Base-by-base conservation (phyloP, 2,329 filamentous ascomycete genomes). In the Trichoderma sp. region DNA sequence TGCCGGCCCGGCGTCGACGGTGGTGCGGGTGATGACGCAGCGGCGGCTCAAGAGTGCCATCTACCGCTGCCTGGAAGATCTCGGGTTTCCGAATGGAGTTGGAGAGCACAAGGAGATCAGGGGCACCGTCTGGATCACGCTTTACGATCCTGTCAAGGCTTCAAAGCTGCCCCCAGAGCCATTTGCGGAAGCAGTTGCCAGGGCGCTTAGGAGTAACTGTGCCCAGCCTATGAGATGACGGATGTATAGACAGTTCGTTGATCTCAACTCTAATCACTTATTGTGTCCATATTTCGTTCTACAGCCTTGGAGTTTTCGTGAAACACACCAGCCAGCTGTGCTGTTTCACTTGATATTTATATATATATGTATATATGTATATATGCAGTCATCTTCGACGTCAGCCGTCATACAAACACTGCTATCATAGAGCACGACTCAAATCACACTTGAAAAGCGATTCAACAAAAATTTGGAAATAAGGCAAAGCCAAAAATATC, bases 1-100 rank as follows among this genome's bases (percentile, higher is more conserved):
- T 13, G 68, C 68, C 3, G 70, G 63, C 11, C 59, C 61, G 10
- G 56, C 56, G 1, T 69, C 71, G 7, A 19, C 37, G 16, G 72
- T 80, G 4, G 76, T 80, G 29, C 74, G 74, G 35, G 71, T 64
- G 24, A 62, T 75, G 21, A 72, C 74, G 13, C 70, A 72, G 68
- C 71, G 74, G 40, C 73, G 76, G 31, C 16, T 81, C 40, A 73
- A 73, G 19, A 59, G 70, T 8, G 74, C 75, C 31, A 68, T 80
- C 21, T 78, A 76, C 70, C 29, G 43, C 21, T 74, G 75, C 3
- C 64, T 81, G 60, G 71, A 74, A 49, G 70, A 74, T 5, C 67
- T 76, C 56, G 77, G 77, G 24, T 75, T 77, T 57, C 63, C 19
- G 21, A 58, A 53, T 31, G 55, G 73, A 59, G 31, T 64, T 3